Evolutionary conservation across 2,329 filamentous ascomycete species (phyloP), one percentile per base, ranked within the genome.

Genomic region (Exophiala lecanii-corni): DNA sequence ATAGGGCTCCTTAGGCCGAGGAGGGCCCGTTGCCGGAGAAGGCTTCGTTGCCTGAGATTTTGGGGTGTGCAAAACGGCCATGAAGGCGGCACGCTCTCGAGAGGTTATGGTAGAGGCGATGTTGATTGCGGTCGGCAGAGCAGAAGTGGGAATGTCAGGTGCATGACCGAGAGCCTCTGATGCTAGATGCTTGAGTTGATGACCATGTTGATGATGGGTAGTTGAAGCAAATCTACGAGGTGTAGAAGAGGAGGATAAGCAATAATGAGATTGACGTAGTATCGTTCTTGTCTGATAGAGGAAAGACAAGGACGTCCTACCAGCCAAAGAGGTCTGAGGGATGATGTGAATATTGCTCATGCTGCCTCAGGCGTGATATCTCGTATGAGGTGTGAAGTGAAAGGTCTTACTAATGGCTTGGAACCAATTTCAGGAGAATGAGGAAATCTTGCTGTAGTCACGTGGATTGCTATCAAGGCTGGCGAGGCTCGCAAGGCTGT

Each of bases 251-350:
- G 16, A 12, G 12, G n/a, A 13, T n/a, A 37, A 21, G 35, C 1
- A 19, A 12, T 9, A n/a, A n/a, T n/a, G n/a, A n/a, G 39, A 15
- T 17, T 35, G 36, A 20, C 41, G 36, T 13, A 49, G 35, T 28
- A 55, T 43, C 5, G 51, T 53, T 5, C 49, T 25, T n/a, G 51
- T 54, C 20, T 54, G 43, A 31, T 55, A 54, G 5, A 55, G 43
- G 21, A 54, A 54, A 12, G 49, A 33, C 26, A 51, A 23, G 21
- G 49, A 44, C 21, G 41, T 39, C 15, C 42, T 41, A 23, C 21
- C 32, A 17, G 49, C 37, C 49, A 51, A n/a, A n/a, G n/a, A n/a
- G n/a, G n/a, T n/a, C n/a, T n/a, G n/a, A n/a, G n/a, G n/a, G n/a
- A n/a, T n/a, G n/a, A n/a, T n/a, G n/a, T n/a, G n/a, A n/a, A n/a